A percentile compares a stretch with the other conserved stretches of the same genome.
Conservation (phyloP, 352 stramenopile genomes). For the Phytophthora multivora region DNA sequence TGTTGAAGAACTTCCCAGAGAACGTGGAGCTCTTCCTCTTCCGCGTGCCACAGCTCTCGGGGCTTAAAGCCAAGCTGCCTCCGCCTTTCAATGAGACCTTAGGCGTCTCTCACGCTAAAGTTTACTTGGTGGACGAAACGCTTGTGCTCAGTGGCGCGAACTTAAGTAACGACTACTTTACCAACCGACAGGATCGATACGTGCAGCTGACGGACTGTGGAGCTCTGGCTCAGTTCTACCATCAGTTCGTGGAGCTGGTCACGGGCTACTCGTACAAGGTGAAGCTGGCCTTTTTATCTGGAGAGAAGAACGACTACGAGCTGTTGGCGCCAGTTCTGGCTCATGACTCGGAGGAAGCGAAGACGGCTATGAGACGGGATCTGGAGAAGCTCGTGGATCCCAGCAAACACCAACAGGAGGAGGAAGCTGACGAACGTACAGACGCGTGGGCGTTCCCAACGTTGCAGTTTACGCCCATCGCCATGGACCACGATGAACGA, state of each 20-base stretch:
- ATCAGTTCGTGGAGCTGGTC: constrained; percentile 68
- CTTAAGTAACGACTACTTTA: constrained; percentile 86
- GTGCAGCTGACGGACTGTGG: constrained; percentile 61
- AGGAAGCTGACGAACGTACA: constrained; percentile 9
- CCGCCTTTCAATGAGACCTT: constrained; percentile 86
- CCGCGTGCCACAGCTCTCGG: constrained; percentile 73
- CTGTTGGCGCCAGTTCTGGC: constrained; percentile 27
- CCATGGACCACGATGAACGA: constrained; percentile 60
- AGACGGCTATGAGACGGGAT: constrained; percentile 43
- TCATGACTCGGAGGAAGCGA: constrained; percentile 44
- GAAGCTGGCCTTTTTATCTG: constrained; percentile 23
- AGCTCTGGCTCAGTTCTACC: constrained; percentile 65
- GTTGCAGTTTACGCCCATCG: constrained; percentile 72
- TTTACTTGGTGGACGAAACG: constrained; percentile 83
- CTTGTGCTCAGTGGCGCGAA: constrained; percentile 86
- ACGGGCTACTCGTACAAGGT: constrained; percentile 52
- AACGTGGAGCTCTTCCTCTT: constrained; percentile 70
- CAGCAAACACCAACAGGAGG: constrained; percentile 23
- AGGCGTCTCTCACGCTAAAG: constrained; percentile 83
- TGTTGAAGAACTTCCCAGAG: constrained; percentile 52
- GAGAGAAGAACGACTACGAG: constrained; percentile 26
- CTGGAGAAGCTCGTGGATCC: constrained; percentile 49
- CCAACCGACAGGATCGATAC: constrained; percentile 82
- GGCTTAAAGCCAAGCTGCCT: constrained; percentile 58
- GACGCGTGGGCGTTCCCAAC: constrained; percentile 79